Conservation (phyloP, 805 yeast genomes). For the Myxozyma monticola region DNA sequence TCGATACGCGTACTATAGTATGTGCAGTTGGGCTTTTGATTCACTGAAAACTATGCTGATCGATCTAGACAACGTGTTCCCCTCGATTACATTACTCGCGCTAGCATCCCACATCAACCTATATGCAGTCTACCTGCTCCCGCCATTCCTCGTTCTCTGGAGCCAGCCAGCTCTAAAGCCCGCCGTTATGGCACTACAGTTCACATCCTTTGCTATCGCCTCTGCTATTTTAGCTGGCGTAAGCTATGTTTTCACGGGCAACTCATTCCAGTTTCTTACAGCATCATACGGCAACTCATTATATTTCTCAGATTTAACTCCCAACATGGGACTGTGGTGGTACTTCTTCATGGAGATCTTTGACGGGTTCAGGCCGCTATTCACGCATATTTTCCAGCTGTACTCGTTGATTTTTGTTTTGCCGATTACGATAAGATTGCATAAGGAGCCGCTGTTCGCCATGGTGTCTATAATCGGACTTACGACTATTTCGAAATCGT, state of each 20-base stretch:
- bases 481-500: constrained; percentile 70
- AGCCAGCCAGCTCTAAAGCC: neutral
- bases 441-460: constrained; percentile 59
- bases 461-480: constrained; percentile 50
- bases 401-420: constrained; percentile 64
- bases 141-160: constrained; percentile 49
- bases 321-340: constrained; percentile 98
- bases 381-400: constrained; percentile 77
- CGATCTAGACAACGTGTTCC: constrained; percentile 1
- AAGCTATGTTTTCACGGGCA: constrained; percentile 37
- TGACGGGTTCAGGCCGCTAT: constrained; percentile 81
- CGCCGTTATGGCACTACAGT: no score
- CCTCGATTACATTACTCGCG: constrained; percentile 57
- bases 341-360: constrained; percentile 95
- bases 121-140: constrained; percentile 59
- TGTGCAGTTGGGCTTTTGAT: neutral
- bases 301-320: constrained; percentile 68
- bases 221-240: constrained; percentile 29
- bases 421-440: constrained; percentile 74
- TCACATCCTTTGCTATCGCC: constrained; percentile 6
- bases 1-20: constrained; percentile 41
- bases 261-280: constrained; percentile 44
- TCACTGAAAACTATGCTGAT: neutral
- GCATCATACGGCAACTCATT: constrained; percentile 54
- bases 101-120: constrained; percentile 63